A percentile compares a stretch with the other conserved stretches of the same genome.
These are phyloP conservation scores for Lactarius trivialis DNA, from an alignment of 768 basidiomycete species.

Conservation along the genomic window DNA sequence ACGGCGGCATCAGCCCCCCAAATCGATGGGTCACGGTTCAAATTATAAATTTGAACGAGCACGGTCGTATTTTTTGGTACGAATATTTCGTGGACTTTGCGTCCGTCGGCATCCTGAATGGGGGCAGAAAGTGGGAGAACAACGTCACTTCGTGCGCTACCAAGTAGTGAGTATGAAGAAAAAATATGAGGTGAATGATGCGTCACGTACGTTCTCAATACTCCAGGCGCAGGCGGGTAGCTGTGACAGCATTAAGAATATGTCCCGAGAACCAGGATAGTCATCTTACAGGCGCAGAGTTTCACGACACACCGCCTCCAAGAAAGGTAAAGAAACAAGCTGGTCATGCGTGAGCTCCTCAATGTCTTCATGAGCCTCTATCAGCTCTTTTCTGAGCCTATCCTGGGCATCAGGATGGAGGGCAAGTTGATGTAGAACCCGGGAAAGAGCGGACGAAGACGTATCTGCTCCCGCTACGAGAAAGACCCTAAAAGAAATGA, in stretches of 20 bases:
- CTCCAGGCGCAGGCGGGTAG: not conserved
- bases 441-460: conserved; percentile 25
- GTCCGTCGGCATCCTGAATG: not conserved
- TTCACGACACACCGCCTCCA: conserved; percentile 32
- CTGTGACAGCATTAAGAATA: not conserved
- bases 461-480: conserved; percentile 28
- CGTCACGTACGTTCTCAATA: not conserved
- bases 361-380: conserved; percentile 16
- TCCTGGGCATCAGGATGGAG: conserved; percentile 17
- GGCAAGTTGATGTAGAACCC: conserved; percentile 24
- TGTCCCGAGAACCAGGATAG: not conserved
- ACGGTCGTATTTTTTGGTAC: conserved; percentile 28
- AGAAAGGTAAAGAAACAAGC: conserved; percentile 29
- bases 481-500: conserved; percentile 19
- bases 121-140: not conserved
- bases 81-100: conserved; percentile 18
- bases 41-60: conserved; percentile 26
- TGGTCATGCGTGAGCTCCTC: conserved; percentile 30
- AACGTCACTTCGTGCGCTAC: not conserved
- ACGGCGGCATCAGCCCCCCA: conserved; percentile 39
- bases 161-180: conserved; percentile 1
- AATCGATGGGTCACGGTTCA: conserved; percentile 28
- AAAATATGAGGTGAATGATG: not conserved
- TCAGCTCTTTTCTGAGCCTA: not conserved
- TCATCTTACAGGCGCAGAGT: not conserved